phyloP scores from a whole-genome alignment of 129 eudicot species.

The Logfia minima region DNA sequence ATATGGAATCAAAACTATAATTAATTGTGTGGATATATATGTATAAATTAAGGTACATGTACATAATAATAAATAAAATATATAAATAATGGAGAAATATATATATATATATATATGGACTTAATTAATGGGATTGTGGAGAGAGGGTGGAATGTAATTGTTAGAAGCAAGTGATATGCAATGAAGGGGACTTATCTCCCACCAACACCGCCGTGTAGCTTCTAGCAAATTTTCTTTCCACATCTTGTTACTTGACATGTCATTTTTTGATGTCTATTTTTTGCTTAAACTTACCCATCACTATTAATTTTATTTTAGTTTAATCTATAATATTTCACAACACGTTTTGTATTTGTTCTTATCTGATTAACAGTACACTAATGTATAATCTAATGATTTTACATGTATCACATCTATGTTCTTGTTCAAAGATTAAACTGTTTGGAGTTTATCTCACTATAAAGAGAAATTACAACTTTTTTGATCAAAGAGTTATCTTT shows the following conservation, averaged over 20 bases:
- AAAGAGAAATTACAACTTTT: too few relatives aligned
- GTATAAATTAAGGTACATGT: background rate
- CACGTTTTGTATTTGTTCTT: background rate
- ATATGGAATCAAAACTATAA: constrained; percentile 25
- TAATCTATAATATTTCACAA: background rate
- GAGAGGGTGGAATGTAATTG: constrained; percentile 50
- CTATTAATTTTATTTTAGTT: background rate
- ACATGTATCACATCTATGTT: too few relatives aligned
- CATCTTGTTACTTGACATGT: constrained; percentile 29
- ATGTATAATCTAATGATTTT: too few relatives aligned
- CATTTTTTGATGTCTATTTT: constrained; percentile 5
- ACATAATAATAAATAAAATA: background rate
- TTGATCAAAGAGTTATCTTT: too few relatives aligned
- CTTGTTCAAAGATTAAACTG: too few relatives aligned
- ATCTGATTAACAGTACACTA: too few relatives aligned
- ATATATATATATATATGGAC: background rate
- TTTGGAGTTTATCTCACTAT: too few relatives aligned
- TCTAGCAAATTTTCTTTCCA: constrained; percentile 10
- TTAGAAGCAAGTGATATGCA: constrained; percentile 24
- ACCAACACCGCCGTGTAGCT: constrained; percentile 41
- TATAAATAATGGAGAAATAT: background rate
- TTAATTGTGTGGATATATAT: constrained; percentile 5
- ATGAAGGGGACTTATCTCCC: constrained; percentile 69
- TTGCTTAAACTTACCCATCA: constrained; percentile 30
- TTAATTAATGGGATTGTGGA: constrained; percentile 32